A percentile compares a stretch with the other conserved stretches of the same genome.
Evolutionary conservation across 306 rosid species (phyloP).

Genomic region (Prunus kanzakura): DNA sequence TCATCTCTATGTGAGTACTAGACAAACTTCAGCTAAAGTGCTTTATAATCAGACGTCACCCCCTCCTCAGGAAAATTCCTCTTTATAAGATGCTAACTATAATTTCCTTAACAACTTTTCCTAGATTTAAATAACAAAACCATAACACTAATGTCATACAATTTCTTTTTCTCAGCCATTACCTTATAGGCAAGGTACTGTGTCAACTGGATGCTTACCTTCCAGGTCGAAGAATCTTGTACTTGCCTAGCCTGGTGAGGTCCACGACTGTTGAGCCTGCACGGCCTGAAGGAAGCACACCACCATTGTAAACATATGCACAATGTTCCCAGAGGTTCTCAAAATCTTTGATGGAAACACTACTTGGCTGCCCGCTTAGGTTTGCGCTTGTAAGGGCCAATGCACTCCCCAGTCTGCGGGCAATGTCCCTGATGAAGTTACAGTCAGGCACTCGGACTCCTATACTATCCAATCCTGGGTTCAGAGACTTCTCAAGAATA

Average conservation of each 20-base stretch:
- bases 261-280: slow-evolving; percentile 89
- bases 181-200: not conserved
- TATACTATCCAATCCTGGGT: slow-evolving; percentile 82
- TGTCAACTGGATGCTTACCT: slow-evolving; percentile 43
- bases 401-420: slow-evolving; percentile 70
- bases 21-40: not conserved
- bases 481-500: slow-evolving; percentile 75
- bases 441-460: slow-evolving; percentile 90
- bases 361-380: slow-evolving; percentile 83
- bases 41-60: not conserved
- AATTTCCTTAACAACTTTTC: not conserved
- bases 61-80: not conserved
- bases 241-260: slow-evolving; percentile 60
- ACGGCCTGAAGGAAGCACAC: slow-evolving; percentile 80
- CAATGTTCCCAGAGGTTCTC: slow-evolving; percentile 81
- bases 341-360: slow-evolving; percentile 73
- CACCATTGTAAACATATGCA: slow-evolving; percentile 76
- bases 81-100: not conserved
- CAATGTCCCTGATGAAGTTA: slow-evolving; percentile 71
- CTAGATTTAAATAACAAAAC: not conserved
- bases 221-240: slow-evolving; percentile 84
- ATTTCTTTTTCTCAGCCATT: not conserved
- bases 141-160: not conserved
- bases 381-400: slow-evolving; percentile 94
- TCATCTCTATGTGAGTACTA: not conserved